Evolutionary conservation across 345 rosid genomes (phyloP), one percentile per base, ranked within the genome.

Genomic region (Sisymbrium altissimum): DNA sequence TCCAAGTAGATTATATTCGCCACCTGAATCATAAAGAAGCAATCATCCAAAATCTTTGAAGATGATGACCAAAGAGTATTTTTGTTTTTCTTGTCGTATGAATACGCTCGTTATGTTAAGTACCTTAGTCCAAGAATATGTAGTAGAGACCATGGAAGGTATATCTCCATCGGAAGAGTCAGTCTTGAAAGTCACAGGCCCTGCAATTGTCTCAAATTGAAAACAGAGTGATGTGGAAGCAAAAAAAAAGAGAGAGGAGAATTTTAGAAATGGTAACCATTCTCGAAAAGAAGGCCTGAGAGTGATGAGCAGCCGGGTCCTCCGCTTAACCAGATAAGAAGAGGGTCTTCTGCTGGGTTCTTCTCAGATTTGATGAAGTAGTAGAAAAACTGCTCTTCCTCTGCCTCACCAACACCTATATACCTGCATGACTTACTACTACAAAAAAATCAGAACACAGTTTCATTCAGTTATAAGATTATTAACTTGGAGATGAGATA

Each of bases 121-220:
- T 27, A 80, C 96, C 86, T 81, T 84, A 50, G 91, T 85, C 96
- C 91, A 90, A 69, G 96, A 81, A 74, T 80, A 62, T 35, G 89
- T 89, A 67, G 87, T 90, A 21, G 74, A 68, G 19, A 82, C 63
- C 58, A 89, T 73, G 12, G 82, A 74, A 6, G 96, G 96, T 54
- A 85, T 56, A 83, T 82, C 85, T 29, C 92, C 92, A 52, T 83
- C 81, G 79, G 88, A 87, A n/a, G 84, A 83, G 65, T 73, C 82
- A 1, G 56, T 38, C 27, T 86, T 74, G 70, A 86, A 83, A 17
- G 64, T 79, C 32, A 92, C 3, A 5, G 92, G 96, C 49, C 96
- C 97, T 92, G 71, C 9, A 36, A 1, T 45, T 23, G 5, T 17
- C 12, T 53, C 59, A 53, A 39, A 9, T 43, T 14, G 25, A 32